Evolutionary conservation across 1,284 basidiomycete genomes (phyloP).

Genomic region (Puccinia polysora): DNA sequence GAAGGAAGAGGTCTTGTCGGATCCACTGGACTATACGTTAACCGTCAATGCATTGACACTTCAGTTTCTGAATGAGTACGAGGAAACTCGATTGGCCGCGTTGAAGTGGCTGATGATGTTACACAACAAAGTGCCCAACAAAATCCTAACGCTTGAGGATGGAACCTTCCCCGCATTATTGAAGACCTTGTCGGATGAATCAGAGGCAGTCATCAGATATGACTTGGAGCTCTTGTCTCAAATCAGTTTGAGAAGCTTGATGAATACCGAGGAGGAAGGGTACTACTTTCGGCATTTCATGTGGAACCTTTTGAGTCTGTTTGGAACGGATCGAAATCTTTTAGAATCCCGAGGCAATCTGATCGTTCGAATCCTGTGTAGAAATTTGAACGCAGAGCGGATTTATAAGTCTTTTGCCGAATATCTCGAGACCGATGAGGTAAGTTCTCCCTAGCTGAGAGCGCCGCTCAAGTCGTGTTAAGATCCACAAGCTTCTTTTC

Average conservation of each 20-base stretch:
- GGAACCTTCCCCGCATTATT: slow-evolving; percentile 91
- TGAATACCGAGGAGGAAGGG: slow-evolving; percentile 82
- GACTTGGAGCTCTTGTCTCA: slow-evolving; percentile 93
- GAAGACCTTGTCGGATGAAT: slow-evolving; percentile 92
- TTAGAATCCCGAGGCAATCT: slow-evolving; percentile 88
- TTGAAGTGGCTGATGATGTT: slow-evolving; percentile 98
- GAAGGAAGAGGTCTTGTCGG: slow-evolving; percentile 57
- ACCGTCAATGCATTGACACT: slow-evolving; percentile 88
- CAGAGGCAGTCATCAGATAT: slow-evolving; percentile 94
- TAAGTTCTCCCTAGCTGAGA: slow-evolving; percentile 57
- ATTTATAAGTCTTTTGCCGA: slow-evolving; percentile 95
- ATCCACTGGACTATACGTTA: slow-evolving; percentile 82
- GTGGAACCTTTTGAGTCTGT: slow-evolving; percentile 86
- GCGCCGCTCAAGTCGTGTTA: no score
- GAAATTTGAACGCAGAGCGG: slow-evolving; percentile 88
- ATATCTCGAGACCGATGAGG: slow-evolving; percentile 95
- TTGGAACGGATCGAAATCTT: slow-evolving; percentile 86
- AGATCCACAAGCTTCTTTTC: slow-evolving; percentile 23
- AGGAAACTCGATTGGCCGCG: slow-evolving; percentile 90
- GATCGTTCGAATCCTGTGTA: slow-evolving; percentile 90
- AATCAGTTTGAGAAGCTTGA: slow-evolving; percentile 58
- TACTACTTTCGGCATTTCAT: slow-evolving; percentile 93
- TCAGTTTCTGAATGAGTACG: slow-evolving; percentile 91
- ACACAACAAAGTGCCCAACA: slow-evolving; percentile 92
- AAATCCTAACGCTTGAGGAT: slow-evolving; percentile 94